Base-by-base conservation (phyloP, 495 filamentous ascomycete genomes). In the Neurospora sp. region DNA sequence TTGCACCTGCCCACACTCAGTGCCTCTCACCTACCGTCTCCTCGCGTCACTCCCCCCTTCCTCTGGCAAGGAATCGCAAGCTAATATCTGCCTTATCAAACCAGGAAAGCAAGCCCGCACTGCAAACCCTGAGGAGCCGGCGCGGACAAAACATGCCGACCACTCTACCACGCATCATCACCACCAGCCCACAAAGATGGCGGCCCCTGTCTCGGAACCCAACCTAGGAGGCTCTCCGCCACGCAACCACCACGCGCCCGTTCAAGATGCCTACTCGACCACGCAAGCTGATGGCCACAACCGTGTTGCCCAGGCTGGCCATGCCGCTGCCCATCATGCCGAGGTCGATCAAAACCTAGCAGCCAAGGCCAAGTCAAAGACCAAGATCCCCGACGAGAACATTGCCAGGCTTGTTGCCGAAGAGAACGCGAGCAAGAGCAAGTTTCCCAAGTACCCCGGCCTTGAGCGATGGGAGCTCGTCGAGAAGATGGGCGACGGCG, bases 401-500 rank as follows among this genome's bases (percentile, higher is more conserved):
- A 87, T 98, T 61, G 92, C 93, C 76, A 89, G 90, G 69, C 90
- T 98, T 31, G 89, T 99, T 5, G 92, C 93, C 45, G 96, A 99
- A 81, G 96, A 99, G 84, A 91, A 92, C 70, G 90, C 90, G 76
- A 91, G 82, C 81, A 91, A 90, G 79, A 91, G 90, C 72, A 96
- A 94, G 79, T 89, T 98, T 80, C 96, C 96, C 38, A 89, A 84
- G 74, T 98, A 99, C 78, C 95, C 96, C 6, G 94, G 94, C 42
- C 83, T 99, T 31, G 96, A 98, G 73, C 86, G 96, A 75, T 99
- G 92, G 91, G 89, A 91, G 71, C 81, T 99, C 53, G 7, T 97
- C 45, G 94, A 98, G 82, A 99, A 99, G 86, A 99, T 99, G 96
- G 96, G 96, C 70, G 96, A 99, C 77, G 96, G 96, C 70, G 96